Base-by-base conservation (phyloP, 805 yeast species). In the Groenewaldozyma salmanticensis region DNA sequence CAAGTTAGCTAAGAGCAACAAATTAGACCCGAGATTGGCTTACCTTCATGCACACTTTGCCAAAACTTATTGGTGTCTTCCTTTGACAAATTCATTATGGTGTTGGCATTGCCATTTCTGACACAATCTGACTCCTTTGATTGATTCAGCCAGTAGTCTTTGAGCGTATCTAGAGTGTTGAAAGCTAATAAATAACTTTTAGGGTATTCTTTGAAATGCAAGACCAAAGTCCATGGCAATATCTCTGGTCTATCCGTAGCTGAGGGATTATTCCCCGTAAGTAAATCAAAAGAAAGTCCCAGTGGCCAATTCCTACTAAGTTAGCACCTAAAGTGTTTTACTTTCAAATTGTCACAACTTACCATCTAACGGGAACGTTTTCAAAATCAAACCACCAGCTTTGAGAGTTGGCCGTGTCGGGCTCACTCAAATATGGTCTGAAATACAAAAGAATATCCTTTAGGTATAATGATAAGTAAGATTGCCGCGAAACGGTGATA, bases 51-150 rank as follows among this genome's bases (percentile, higher is more conserved):
- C 3, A 78, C 66, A 6, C 80, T 59, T 1, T 64, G 49, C 82
- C 88, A 82, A 37, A 86, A 64, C 1, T 54, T 53, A 19, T 65
- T 59, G 0, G 90, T 71, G 39, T 80, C 79, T 1, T 66, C 67
- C 45, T 75, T 77, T 4, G 92, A 74, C 41, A 90, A 62, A 20
- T 69, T 68, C 94, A 90, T 81, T n/a, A 90, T 74, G 2, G 77
- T 71, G 46, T 81, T 85, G 4, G 95, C 71, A n/a, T 75, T 72
- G 0, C 95, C 95, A 48, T 79, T 76, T 29, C 82, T 58, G 0
- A 86, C 74, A 52, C 70, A 85, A 52, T 86, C 77, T 3, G 86
- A 72, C 54, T 90, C 96, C 53, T 92, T 90, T 55, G 86, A 62
- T 44, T 77, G 86, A 55, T 90, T 87, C 45, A 78, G 63, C 79